Evolutionary conservation across 371 early-diverging fungal species (phyloP), one percentile per base, ranked within the genome.

Genomic region (Mortierella sp.): DNA sequence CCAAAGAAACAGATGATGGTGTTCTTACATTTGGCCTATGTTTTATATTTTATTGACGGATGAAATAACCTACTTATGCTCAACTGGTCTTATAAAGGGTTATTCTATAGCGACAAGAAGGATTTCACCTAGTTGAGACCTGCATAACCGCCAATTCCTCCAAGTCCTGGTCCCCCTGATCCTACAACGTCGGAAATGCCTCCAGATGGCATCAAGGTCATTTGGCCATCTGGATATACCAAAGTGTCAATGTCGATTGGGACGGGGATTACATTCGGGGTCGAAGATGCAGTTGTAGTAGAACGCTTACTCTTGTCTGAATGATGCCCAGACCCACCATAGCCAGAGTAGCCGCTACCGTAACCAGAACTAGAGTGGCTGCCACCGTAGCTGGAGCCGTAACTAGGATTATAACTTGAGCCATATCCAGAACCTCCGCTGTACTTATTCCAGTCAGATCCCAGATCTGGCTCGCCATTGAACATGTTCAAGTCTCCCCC

Each of bases 151-250:
- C n/a, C 8, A n/a, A n/a, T 3, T 38, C 52, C 50, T 10, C 36
- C n/a, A 40, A 21, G 5, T 36, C 36, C n/a, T 8, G n/a, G n/a
- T 22, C 67, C 67, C 22, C 62, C 57, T 22, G 38, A 33, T 41
- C 61, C 63, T 21, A 40, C 58, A 33, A 32, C 43, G 6, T 2
- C 52, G 45, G 63, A 24, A 48, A 16, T n/a, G 57, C 24, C 66
- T 21, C 10, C 58, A 16, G 64, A 22, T n/a, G 78, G 78, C 38
- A 77, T 38, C 24, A 72, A 28, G 2, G 48, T 32, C 57, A 69
- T 62, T 63, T 59, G 50, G 7, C 78, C 78, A 33, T 77, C 70
- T 15, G 78, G 78, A 32, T 72, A 58, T 16, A 72, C 65, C 48
- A 77, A 41, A 6, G 66, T 60, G 10, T 72, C 21, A 21, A 77